Conservation (phyloP, 2,329 filamentous ascomycete species). For the Epichloe coenophiala region DNA sequence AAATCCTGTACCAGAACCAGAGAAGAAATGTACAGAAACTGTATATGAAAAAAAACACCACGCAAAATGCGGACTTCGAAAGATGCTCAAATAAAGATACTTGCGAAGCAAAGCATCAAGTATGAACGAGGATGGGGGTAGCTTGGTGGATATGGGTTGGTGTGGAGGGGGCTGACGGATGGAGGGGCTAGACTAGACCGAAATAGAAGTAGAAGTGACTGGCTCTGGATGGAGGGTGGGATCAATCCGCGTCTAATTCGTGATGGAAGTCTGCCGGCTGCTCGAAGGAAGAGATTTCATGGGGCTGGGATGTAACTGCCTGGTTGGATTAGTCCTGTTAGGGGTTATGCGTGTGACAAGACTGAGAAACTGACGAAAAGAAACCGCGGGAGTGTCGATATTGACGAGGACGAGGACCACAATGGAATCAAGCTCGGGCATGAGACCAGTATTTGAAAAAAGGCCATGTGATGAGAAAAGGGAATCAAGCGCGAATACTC, state of each 20-base stretch:
- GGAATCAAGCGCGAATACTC: neutral
- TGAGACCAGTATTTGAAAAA: neutral
- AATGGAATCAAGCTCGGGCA: neutral
- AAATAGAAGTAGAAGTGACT: conserved; percentile 1
- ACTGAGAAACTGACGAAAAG: neutral
- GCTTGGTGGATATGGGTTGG: neutral
- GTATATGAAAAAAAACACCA: neutral
- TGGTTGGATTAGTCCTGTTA: neutral
- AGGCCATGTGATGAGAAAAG: neutral
- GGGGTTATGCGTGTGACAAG: conserved; percentile 1
- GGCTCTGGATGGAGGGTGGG: neutral
- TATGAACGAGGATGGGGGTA: neutral
- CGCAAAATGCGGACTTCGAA: neutral
- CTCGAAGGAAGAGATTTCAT: conserved; percentile 1
- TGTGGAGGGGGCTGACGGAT: neutral
- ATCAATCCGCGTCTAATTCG: conserved; percentile 5
- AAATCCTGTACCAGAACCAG: neutral
- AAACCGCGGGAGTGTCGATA: neutral
- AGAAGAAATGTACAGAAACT: neutral
- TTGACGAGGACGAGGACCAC: neutral
- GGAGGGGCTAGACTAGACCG: neutral
- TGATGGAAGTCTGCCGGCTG: conserved; percentile 5
- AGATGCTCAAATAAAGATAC: neutral
- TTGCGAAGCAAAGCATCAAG: neutral
- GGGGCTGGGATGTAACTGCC: conserved; percentile 1